Evolutionary conservation across 164 flowering plant genomes (phyloP).

Genomic region (Kalanchoe fedtschenkoi): DNA sequence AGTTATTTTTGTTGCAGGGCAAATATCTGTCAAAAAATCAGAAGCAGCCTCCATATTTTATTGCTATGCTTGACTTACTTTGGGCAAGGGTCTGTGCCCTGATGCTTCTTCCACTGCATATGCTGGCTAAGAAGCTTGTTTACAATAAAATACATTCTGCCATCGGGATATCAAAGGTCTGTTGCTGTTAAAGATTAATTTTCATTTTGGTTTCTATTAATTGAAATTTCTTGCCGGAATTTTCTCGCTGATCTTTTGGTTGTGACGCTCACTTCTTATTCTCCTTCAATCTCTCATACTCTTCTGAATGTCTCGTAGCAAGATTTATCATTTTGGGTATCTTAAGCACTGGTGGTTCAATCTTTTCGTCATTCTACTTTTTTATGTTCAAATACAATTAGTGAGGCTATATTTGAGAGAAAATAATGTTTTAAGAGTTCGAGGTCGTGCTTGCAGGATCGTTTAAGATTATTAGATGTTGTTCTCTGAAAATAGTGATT

Average conservation of each 20-base stretch:
- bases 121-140: slow-evolving; percentile 59
- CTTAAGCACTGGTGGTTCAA: neutral
- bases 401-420: neutral
- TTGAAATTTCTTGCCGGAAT: neutral
- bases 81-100: slow-evolving; percentile 52
- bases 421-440: no score
- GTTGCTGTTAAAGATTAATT: neutral
- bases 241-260: neutral
- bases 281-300: neutral
- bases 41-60: slow-evolving; percentile 28
- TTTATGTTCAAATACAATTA: neutral
- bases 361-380: neutral
- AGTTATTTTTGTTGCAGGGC: slow-evolving; percentile 35
- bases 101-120: slow-evolving; percentile 66
- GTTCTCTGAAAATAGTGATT: no score
- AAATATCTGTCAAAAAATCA: slow-evolving; percentile 40
- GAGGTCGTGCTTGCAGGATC: no score
- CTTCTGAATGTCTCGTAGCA: neutral
- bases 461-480: no score
- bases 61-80: slow-evolving; percentile 43
- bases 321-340: neutral
- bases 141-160: slow-evolving; percentile 73
- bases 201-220: neutral
- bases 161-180: slow-evolving; percentile 83
- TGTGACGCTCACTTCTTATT: neutral